Conservation (phyloP, 345 rosid genomes). For the Boechera divaricarpa region DNA sequence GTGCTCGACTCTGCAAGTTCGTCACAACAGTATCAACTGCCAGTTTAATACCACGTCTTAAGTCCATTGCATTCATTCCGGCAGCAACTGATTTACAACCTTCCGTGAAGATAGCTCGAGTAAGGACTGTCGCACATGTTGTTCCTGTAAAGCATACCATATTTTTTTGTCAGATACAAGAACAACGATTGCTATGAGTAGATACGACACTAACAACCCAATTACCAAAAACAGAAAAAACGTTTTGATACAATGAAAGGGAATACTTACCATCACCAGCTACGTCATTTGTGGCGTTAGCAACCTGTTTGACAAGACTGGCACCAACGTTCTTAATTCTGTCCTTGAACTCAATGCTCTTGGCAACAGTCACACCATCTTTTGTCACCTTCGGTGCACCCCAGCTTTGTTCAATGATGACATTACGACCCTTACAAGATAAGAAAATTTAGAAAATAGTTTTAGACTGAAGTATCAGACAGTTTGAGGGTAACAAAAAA, state of each 20-base stretch:
- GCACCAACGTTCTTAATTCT: slow-evolving; percentile 92
- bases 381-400: slow-evolving; percentile 98
- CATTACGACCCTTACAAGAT: slow-evolving; percentile 79
- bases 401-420: slow-evolving; percentile 92
- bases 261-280: slow-evolving; percentile 86
- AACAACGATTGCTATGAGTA: not conserved
- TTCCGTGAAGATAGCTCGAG: slow-evolving; percentile 82
- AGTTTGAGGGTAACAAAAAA: not conserved
- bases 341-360: slow-evolving; percentile 93
- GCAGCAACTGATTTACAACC: slow-evolving; percentile 99
- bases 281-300: slow-evolving; percentile 95
- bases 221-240: not conserved
- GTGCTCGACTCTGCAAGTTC: slow-evolving; percentile 85
- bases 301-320: slow-evolving; percentile 98
- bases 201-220: not conserved
- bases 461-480: not conserved
- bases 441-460: slow-evolving; percentile 3
- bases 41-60: slow-evolving; percentile 89
- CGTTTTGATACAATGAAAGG: not conserved
- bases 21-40: slow-evolving; percentile 94
- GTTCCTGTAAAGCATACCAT: slow-evolving; percentile 63
- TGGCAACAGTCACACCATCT: slow-evolving; percentile 98
- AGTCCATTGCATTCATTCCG: slow-evolving; percentile 95
- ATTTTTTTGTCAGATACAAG: not conserved
- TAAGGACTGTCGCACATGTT: slow-evolving; percentile 96